phyloP scores from a whole-genome alignment of 1,284 basidiomycete species.

The Phlebopus sp. region DNA sequence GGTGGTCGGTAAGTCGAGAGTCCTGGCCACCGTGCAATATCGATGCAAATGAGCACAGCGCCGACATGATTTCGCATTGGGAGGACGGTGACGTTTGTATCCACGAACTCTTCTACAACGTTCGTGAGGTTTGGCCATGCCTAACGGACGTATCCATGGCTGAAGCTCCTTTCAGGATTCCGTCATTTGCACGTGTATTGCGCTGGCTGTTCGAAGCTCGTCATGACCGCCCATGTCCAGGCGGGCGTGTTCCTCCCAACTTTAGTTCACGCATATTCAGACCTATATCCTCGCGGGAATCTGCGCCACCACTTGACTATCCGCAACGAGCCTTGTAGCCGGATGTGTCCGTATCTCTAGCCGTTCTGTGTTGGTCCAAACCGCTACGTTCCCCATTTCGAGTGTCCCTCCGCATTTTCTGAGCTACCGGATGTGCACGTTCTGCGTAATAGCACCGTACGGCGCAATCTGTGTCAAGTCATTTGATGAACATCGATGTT shows the following conservation, averaged over 20 bases:
- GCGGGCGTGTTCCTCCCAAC: not conserved
- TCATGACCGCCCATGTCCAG: constrained; percentile 15
- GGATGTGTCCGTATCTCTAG: constrained; percentile 12
- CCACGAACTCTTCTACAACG: constrained; percentile 32
- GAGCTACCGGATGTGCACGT: constrained; percentile 17
- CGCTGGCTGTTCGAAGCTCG: constrained; percentile 31
- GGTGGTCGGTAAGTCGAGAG: constrained; percentile 62
- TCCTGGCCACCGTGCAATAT: constrained; percentile 2
- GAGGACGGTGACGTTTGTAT: constrained; percentile 32
- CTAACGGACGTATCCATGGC: constrained; percentile 11
- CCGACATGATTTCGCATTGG: constrained; percentile 35
- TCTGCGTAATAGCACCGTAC: constrained; percentile 6
- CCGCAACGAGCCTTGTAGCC: constrained; percentile 11
- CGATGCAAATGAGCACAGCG: constrained; percentile 30
- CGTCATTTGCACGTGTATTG: constrained; percentile 35
- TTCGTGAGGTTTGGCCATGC: constrained; percentile 15
- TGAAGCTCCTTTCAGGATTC: constrained; percentile 25
- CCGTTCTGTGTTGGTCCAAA: constrained; percentile 11
- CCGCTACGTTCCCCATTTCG: constrained; percentile 17
- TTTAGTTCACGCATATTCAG: constrained; percentile 13
- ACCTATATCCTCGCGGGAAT: constrained; percentile 24
- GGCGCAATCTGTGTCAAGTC: constrained; percentile 3
- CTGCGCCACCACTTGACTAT: constrained; percentile 16
- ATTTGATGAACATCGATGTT: constrained; percentile 20
- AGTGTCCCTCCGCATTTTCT: constrained; percentile 21